Conservation (phyloP, 768 basidiomycete genomes). For the Lyophyllum decastes region DNA sequence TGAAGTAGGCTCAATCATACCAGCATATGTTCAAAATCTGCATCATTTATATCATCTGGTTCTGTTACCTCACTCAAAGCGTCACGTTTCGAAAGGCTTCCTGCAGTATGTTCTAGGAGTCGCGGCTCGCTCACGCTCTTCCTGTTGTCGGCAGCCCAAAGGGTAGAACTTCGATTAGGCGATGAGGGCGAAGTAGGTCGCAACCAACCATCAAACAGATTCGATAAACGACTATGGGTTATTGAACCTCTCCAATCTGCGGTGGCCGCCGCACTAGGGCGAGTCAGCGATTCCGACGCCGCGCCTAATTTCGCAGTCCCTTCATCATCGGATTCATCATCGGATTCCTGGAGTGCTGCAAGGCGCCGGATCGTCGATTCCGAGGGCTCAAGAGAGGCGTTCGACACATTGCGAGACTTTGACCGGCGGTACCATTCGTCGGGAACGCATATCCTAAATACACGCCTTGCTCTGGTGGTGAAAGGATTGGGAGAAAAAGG, state of each 20-base stretch:
- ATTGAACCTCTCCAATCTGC: conserved; percentile 56
- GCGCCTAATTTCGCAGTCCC: conserved; percentile 61
- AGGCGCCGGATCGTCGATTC: conserved; percentile 51
- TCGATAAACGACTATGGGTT: conserved; percentile 63
- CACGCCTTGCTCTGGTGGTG: conserved; percentile 40
- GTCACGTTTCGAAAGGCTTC: conserved; percentile 23
- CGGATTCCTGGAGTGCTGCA: conserved; percentile 49
- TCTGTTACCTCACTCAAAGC: conserved; percentile 27
- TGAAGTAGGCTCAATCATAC: conserved; percentile 32
- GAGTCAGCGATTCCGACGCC: conserved; percentile 15
- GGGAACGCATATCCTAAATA: conserved; percentile 68
- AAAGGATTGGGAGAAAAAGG: conserved; percentile 44
- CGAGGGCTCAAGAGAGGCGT: conserved; percentile 48
- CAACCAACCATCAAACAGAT: conserved; percentile 68
- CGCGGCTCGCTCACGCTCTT: conserved; percentile 76
- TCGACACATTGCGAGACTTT: conserved; percentile 53
- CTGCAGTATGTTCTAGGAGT: conserved; percentile 49
- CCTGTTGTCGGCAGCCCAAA: conserved; percentile 38
- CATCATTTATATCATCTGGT: conserved; percentile 34
- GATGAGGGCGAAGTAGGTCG: conserved; percentile 43
- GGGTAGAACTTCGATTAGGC: conserved; percentile 33
- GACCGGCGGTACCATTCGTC: conserved; percentile 81
- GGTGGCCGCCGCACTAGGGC: conserved; percentile 20
- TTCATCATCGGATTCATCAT: conserved; percentile 45
- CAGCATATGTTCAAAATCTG: conserved; percentile 70